phyloP scores from a whole-genome alignment of 2,329 filamentous ascomycete genomes.

The Aspergillus melleus region DNA sequence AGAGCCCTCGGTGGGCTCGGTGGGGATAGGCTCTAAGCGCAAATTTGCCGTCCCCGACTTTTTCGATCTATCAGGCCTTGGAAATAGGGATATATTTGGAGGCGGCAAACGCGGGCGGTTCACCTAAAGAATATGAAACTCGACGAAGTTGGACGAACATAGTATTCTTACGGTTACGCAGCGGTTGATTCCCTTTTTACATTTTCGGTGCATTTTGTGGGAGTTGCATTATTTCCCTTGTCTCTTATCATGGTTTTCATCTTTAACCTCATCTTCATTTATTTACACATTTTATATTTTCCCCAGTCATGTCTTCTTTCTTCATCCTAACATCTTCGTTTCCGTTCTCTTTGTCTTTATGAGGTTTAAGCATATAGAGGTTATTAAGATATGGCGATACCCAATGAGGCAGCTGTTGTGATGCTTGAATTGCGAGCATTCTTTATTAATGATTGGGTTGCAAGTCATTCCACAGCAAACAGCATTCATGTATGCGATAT shows the following conservation, averaged over 20 bases:
- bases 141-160: constrained; percentile 33
- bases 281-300: not conserved
- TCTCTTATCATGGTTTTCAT: constrained; percentile 13
- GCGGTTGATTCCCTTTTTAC: constrained; percentile 27
- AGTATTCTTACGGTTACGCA: constrained; percentile 35
- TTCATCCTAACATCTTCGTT: constrained; percentile 7
- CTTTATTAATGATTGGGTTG: not conserved
- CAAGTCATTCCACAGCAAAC: not conserved
- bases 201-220: constrained; percentile 33
- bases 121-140: constrained; percentile 35
- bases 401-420: constrained; percentile 33
- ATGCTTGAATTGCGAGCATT: constrained; percentile 14
- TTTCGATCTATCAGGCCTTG: constrained; percentile 50
- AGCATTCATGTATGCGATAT: not conserved
- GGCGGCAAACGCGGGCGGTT: constrained; percentile 51
- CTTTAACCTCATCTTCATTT: constrained; percentile 10
- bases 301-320: constrained; percentile 16
- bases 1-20: constrained; percentile 38
- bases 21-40: constrained; percentile 48
- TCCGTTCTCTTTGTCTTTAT: constrained; percentile 22
- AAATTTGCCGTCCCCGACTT: constrained; percentile 50
- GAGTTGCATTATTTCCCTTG: constrained; percentile 30
- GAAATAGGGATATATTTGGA: constrained; percentile 45
- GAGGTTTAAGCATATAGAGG: constrained; percentile 34
- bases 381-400: constrained; percentile 36